Evolutionary conservation across 805 yeast genomes (phyloP).

Genomic region (Wickerhamomyces rabaulensis): DNA sequence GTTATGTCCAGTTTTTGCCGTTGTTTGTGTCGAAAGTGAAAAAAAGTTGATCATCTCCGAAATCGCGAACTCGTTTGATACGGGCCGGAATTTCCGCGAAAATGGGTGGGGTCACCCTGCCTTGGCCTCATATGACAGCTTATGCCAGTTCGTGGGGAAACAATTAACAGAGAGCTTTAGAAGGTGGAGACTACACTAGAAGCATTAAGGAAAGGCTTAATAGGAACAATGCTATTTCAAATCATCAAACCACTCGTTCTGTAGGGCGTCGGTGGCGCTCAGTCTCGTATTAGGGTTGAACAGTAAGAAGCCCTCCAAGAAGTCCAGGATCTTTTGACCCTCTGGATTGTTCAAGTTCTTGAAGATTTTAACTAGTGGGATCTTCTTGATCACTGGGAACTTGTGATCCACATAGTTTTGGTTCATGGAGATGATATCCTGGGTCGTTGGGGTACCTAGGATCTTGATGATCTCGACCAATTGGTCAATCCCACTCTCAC

Average conservation of each 20-base stretch:
- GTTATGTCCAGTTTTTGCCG: background rate
- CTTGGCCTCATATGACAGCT: no score
- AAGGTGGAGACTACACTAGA: no score
- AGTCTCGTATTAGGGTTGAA: constrained; percentile 67
- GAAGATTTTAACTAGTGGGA: constrained; percentile 64
- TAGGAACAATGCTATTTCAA: constrained; percentile 34
- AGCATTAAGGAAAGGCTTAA: no score
- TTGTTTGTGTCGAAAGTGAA: constrained; percentile 1
- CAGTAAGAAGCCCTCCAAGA: constrained; percentile 52
- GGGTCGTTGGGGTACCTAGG: constrained; percentile 90
- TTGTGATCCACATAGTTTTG: constrained; percentile 97
- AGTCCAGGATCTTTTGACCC: constrained; percentile 43
- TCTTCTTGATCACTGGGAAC: constrained; percentile 82
- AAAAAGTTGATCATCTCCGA: no score
- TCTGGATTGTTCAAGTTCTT: constrained; percentile 39
- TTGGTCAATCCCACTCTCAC: constrained; percentile 96
- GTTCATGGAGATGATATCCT: constrained; percentile 90
- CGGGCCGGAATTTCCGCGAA: no score
- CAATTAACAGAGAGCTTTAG: no score
- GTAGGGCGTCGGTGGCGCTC: constrained; percentile 49
- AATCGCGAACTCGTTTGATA: no score
- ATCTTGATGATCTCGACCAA: constrained; percentile 94
- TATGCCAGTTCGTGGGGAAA: no score
- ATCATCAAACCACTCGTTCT: constrained; percentile 51
- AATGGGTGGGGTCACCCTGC: no score